Evolutionary conservation across 2,329 filamentous ascomycete species (phyloP), one percentile per base, ranked within the genome.

Genomic region (Phaeomoniella chlamydospora): DNA sequence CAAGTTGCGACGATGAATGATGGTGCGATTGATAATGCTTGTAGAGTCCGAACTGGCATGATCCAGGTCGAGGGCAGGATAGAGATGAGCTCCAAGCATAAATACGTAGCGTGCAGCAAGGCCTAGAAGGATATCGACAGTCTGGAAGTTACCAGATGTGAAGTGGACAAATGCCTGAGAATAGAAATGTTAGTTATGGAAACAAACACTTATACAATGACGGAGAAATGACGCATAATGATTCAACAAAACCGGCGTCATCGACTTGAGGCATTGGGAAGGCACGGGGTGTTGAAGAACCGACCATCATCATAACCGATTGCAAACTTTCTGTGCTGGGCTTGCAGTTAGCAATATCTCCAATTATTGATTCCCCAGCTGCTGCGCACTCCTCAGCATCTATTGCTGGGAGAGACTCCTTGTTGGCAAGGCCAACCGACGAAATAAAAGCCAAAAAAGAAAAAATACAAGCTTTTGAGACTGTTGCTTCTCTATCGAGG

Each of bases 71-170:
- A 44, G 10, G 42, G 40, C 14, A 39, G 37, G 12, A 31, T 37
- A 12, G 26, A 34, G 52, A 38, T 73, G 65, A 1, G 56, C 68
- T 0, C 67, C 66, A 2, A 74, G 54, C 34, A 59, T 57, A 39
- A 65, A 70, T 1, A 70, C 47, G 14, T 65, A 56, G 2, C 68
- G 63, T 19, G 61, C 66, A 3, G 64, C 57, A 3, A 65, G 35
- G 0, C 67, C 53, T 14, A 59, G 59, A 14, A 63, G 60, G 41
- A 67, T 59, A 35, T 58, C 51, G 0, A 59, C 59, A 0, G 59
- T 52, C 29, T 65, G 59, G n/a, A 70, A 46, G 2, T 63, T 61
- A 2, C 69, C 70, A 0, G 57, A 54, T 1, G 64, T 53, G 0
- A 63, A 50, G 15, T 70, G 57, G 34, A 64, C 61, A 10, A 66